Percentiles rank a stretch among this genome's conserved stretches.
These are phyloP conservation scores for Chlorophyllum brunneum DNA, from an alignment of 768 basidiomycete genomes.

Conservation along the genomic window DNA sequence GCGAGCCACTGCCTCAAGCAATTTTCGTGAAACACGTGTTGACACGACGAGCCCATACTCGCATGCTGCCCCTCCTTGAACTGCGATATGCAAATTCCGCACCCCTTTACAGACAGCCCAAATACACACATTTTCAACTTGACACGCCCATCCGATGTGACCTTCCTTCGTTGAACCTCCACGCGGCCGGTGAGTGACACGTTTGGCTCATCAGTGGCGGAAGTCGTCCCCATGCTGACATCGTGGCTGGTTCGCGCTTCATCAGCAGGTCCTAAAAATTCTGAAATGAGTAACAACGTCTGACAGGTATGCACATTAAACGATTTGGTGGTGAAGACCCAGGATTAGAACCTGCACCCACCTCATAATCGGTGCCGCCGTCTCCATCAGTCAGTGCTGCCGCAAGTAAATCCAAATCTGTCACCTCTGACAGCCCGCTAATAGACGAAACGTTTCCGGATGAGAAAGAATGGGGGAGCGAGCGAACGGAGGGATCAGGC, in stretches of 20 bases:
- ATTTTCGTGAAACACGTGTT: conserved; percentile 62
- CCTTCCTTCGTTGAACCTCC: conserved; percentile 55
- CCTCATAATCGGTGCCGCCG: conserved; percentile 2
- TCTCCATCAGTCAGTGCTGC: not conserved
- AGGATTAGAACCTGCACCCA: conserved; percentile 5
- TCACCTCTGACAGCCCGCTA: conserved; percentile 12
- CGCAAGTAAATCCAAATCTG: not conserved
- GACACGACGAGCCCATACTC: conserved; percentile 53
- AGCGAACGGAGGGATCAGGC: conserved; percentile 14
- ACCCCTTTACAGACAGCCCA: conserved; percentile 62
- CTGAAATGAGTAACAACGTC: conserved; percentile 14
- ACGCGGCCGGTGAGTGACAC: conserved; percentile 40
- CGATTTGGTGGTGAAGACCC: not conserved
- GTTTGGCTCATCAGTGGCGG: conserved; percentile 19
- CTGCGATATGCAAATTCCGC: conserved; percentile 69
- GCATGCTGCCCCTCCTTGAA: conserved; percentile 59
- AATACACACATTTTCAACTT: conserved; percentile 68
- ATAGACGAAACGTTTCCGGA: conserved; percentile 7
- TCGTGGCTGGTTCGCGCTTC: conserved; percentile 7
- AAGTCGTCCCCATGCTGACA: conserved; percentile 7
- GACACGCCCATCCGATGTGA: conserved; percentile 59
- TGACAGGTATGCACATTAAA: conserved; percentile 4
- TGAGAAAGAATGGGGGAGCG: conserved; percentile 14
- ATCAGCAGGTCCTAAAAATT: conserved; percentile 13
- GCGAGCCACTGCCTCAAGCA: conserved; percentile 64